Percentiles rank a stretch among this genome's conserved stretches.
These are phyloP conservation scores for Acarospora socialis DNA, from an alignment of 2,329 filamentous ascomycete genomes.

Conservation along the genomic window DNA sequence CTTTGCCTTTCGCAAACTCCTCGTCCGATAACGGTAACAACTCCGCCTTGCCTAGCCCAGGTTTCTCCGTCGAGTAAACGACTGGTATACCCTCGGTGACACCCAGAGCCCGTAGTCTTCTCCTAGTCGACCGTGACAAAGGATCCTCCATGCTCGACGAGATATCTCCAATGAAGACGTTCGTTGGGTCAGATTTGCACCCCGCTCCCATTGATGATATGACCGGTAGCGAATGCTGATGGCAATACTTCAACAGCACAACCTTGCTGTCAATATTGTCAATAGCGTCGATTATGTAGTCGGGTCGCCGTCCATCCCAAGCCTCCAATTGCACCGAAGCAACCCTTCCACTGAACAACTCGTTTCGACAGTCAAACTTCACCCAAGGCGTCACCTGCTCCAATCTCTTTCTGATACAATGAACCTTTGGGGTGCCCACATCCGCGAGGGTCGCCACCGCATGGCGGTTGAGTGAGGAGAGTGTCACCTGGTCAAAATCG, in stretches of 20 bases:
- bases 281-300: constrained; percentile 92
- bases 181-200: constrained; percentile 75
- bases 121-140: constrained; percentile 69
- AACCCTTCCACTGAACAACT: constrained; percentile 59
- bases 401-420: constrained; percentile 63
- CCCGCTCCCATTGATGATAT: constrained; percentile 95
- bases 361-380: constrained; percentile 69
- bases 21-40: constrained; percentile 76
- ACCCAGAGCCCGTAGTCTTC: constrained; percentile 60
- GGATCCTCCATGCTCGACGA: constrained; percentile 76
- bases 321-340: constrained; percentile 53
- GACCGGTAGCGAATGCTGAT: constrained; percentile 61
- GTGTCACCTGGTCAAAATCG: constrained; percentile 94
- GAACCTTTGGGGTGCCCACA: constrained; percentile 84
- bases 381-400: constrained; percentile 87
- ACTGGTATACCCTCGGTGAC: constrained; percentile 77
- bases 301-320: constrained; percentile 51
- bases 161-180: constrained; percentile 83
- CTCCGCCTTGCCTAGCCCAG: constrained; percentile 79
- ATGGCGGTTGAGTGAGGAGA: constrained; percentile 91
- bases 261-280: constrained; percentile 98
- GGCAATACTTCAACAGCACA: constrained; percentile 73
- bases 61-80: constrained; percentile 83
- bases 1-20: constrained; percentile 71
- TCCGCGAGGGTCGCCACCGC: constrained; percentile 87